Evolutionary conservation across 306 rosid genomes (phyloP).

Genomic region (Alnus rubra): DNA sequence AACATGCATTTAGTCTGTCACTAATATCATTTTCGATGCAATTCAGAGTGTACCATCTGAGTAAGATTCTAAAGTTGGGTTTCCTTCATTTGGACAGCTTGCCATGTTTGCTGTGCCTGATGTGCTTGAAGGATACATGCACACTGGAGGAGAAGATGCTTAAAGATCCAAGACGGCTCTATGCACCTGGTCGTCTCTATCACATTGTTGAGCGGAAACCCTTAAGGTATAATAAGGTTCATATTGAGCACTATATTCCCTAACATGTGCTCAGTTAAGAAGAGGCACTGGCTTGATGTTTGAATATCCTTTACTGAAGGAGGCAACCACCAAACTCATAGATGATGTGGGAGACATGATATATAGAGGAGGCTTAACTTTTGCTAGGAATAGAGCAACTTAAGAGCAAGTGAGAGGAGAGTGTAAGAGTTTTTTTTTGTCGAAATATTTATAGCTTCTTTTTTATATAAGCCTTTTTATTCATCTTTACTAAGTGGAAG

Average conservation of each 20-base stretch:
- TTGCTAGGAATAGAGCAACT: neutral
- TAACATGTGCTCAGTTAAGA: neutral
- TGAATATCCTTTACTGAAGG: neutral
- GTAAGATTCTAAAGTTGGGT: constrained; percentile 28
- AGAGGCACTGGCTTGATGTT: neutral
- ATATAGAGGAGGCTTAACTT: neutral
- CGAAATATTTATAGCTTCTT: too few species aligned
- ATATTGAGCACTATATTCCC: constrained; percentile 7
- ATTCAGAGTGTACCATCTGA: constrained; percentile 22
- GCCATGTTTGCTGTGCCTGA: constrained; percentile 84
- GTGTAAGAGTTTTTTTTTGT: neutral
- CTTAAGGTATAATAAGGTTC: constrained; percentile 60
- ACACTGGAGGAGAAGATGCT: constrained; percentile 83
- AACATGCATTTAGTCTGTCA: constrained; percentile 15
- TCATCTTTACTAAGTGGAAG: neutral
- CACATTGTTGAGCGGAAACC: constrained; percentile 96
- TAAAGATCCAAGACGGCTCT: constrained; percentile 87
- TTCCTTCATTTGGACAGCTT: constrained; percentile 57
- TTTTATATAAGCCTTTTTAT: neutral
- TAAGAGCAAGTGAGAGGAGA: neutral
- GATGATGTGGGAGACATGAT: neutral
- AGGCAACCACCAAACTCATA: neutral
- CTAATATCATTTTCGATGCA: constrained; percentile 1
- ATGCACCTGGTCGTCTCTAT: constrained; percentile 97
- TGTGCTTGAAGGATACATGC: constrained; percentile 94